Base-by-base conservation (phyloP, 192 early-diverging fungal species). In the Phycomyces nitens region DNA sequence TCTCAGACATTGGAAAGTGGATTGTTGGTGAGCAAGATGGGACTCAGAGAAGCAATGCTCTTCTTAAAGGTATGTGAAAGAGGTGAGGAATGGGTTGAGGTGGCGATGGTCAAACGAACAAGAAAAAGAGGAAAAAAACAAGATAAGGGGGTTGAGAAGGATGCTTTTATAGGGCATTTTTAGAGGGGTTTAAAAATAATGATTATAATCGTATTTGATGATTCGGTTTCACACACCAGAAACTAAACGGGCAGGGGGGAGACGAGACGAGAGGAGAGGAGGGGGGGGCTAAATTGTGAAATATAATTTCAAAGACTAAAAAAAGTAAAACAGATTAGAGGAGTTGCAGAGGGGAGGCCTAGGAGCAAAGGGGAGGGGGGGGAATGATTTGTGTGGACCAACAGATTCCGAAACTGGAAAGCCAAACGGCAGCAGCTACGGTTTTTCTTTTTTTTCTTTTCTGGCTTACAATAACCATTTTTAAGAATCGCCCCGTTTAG, bases 121-220 rank as follows among this genome's bases (percentile, higher is more conserved):
- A 57, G 43, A 43, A 63, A 57, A 50, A 42, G 23, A 53, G 56
- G 26, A 60, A 40, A 53, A 56, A 60, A 43, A 69, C 29, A 23
- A n/a, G 27, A 53, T n/a, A 61, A 56, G 55, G 55, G 55, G 34
- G 38, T 56, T 34, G 20, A 29, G 20, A 29, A 18, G 55, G 20
- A 18, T 2, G 29, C 29, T 34, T 34, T 34, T 34, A 34, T 34
- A 34, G 29, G 2, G 2, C 29, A 5, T 34, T 34, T 34, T 34
- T 34, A 29, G 26, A 56, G 38, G 54, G 27, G 27, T 56, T 26
- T 29, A n/a, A 47, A 34, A 34, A 34, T 34, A 34, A 34, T 5
- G 7, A 34, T 34, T 34, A 34, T 34, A 34, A 34, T 34, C 29
- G 29, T 34, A 34, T 34, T 34, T 34, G 29, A 34, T 34, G 29